Conservation (phyloP, 345 rosid species). For the Excoecaria cochinchinensis region DNA sequence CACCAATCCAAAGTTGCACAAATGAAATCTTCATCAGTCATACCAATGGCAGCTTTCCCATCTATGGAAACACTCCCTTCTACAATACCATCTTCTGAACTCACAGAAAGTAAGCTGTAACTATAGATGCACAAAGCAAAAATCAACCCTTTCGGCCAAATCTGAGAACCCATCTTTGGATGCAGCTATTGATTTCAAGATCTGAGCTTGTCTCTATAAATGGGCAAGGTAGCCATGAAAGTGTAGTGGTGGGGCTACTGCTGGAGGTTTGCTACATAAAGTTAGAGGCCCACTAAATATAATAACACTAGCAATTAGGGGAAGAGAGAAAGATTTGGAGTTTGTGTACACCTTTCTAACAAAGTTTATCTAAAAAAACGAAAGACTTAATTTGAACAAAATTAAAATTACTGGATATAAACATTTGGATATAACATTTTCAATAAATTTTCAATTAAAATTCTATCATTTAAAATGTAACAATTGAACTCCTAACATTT, state of each 20-base stretch:
- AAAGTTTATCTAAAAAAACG: too few species aligned
- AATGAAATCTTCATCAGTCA: constrained; percentile 74
- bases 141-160: constrained; percentile 31
- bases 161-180: constrained; percentile 39
- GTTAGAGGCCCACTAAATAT: background rate
- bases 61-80: constrained; percentile 54
- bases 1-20: constrained; percentile 99
- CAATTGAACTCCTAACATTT: too few species aligned
- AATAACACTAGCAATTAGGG: background rate
- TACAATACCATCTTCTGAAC: constrained; percentile 19
- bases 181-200: constrained; percentile 12
- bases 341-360: background rate
- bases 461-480: too few species aligned
- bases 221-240: constrained; percentile 15
- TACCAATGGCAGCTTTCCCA: constrained; percentile 58
- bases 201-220: constrained; percentile 18
- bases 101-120: constrained; percentile 14
- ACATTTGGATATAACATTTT: too few species aligned
- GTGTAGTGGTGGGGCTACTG: constrained; percentile 5
- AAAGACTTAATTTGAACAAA: too few species aligned
- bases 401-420: background rate
- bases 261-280: background rate
- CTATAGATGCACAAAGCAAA: constrained; percentile 31
- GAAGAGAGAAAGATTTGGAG: background rate
- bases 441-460: too few species aligned